Percentiles rank a stretch among this genome's conserved stretches.
phyloP scores from a whole-genome alignment of 495 filamentous ascomycete species.

The Tuber magnatum region DNA sequence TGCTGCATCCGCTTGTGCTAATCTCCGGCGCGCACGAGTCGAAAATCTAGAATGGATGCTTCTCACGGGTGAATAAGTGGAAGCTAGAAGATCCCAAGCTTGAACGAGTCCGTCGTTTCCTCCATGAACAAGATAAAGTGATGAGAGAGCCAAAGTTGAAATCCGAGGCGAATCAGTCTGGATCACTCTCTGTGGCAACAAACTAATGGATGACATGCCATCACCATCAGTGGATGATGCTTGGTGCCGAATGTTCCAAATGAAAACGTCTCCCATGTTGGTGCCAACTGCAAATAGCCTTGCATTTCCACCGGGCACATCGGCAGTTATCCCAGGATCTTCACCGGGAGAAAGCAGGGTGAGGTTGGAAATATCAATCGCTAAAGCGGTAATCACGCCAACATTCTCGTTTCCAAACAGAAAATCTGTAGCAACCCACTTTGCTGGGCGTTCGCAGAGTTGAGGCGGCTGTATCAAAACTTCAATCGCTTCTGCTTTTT shows the following conservation, averaged over 20 bases:
- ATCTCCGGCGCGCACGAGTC: conserved; percentile 64
- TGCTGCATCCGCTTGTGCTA: conserved; percentile 62
- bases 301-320: conserved; percentile 75
- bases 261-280: conserved; percentile 61
- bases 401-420: conserved; percentile 49
- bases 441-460: conserved; percentile 39
- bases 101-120: conserved; percentile 94
- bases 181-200: conserved; percentile 66
- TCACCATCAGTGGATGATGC: conserved; percentile 48
- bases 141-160: conserved; percentile 75
- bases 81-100: conserved; percentile 90
- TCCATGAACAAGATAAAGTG: conserved; percentile 82
- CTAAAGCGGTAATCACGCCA: conserved; percentile 59
- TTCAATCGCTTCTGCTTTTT: not conserved
- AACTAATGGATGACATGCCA: conserved; percentile 48
- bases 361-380: conserved; percentile 69
- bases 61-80: conserved; percentile 67
- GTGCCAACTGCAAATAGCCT: conserved; percentile 78
- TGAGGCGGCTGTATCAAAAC: not conserved
- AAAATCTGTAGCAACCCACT: conserved; percentile 59
- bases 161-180: conserved; percentile 87
- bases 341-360: conserved; percentile 64
- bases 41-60: conserved; percentile 86
- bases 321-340: conserved; percentile 56
- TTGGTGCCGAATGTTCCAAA: conserved; percentile 78